These are phyloP conservation scores for Zygosaccharomyces lentus DNA, from an alignment of 805 yeast species.

Conservation along the genomic window DNA sequence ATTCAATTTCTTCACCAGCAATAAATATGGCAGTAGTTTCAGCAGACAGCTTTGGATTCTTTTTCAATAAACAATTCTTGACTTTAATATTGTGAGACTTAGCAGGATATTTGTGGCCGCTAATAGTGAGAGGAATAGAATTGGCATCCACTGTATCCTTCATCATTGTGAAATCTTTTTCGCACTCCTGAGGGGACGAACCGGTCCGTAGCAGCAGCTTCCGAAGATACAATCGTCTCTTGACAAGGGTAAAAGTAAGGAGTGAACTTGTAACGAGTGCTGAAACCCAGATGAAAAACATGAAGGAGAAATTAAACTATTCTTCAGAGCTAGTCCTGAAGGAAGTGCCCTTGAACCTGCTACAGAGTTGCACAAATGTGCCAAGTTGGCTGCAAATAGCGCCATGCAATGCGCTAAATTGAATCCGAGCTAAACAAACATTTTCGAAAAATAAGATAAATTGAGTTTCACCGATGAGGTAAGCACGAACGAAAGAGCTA, in stretches of 20 bases:
- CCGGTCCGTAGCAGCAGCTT: background rate
- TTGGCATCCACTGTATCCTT: slow-evolving; percentile 17
- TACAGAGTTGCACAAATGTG: background rate
- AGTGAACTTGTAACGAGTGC: slow-evolving; percentile 7
- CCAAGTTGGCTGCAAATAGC: background rate
- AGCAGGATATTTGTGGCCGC: slow-evolving; percentile 67
- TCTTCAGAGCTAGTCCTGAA: background rate
- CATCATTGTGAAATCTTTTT: slow-evolving; percentile 1
- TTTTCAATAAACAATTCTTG: slow-evolving; percentile 36
- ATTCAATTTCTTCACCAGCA: slow-evolving; percentile 55
- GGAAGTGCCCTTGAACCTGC: background rate
- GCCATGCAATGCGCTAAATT: background rate
- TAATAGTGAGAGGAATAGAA: slow-evolving; percentile 20
- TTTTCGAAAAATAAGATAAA: background rate
- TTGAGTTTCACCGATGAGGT: background rate
- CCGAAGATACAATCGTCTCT: slow-evolving; percentile 2
- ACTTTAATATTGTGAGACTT: slow-evolving; percentile 65
- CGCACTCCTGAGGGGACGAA: background rate
- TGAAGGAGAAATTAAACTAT: background rate
- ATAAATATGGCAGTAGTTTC: slow-evolving; percentile 46
- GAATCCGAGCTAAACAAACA: background rate
- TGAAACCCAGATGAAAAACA: background rate
- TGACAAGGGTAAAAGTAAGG: slow-evolving; percentile 3
- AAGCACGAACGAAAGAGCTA: too few species aligned
- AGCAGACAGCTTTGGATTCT: slow-evolving; percentile 23